phyloP scores from a whole-genome alignment of 2,329 filamentous ascomycete species.

The Oidium heveae region DNA sequence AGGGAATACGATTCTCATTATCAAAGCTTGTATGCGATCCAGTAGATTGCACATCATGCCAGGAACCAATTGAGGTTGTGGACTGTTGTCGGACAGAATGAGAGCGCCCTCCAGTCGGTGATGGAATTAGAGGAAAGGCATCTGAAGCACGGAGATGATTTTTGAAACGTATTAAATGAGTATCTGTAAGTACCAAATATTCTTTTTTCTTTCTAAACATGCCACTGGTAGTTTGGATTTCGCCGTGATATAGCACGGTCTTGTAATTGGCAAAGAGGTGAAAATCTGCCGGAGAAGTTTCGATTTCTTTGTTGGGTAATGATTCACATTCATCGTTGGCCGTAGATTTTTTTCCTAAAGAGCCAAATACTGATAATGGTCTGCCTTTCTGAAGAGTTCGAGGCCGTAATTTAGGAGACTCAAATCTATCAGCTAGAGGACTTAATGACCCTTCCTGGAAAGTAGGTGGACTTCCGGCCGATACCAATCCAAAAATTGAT shows the following conservation, averaged over 20 bases:
- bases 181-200: slow-evolving; percentile 45
- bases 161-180: slow-evolving; percentile 42
- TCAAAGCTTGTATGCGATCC: slow-evolving; percentile 23
- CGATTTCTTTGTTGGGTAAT: slow-evolving; percentile 6
- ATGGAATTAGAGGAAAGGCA: slow-evolving; percentile 28
- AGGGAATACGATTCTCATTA: slow-evolving; percentile 25
- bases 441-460: slow-evolving; percentile 6
- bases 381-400: slow-evolving; percentile 12
- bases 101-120: slow-evolving; percentile 15
- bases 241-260: slow-evolving; percentile 37
- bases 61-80: slow-evolving; percentile 30
- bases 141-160: slow-evolving; percentile 39
- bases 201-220: slow-evolving; percentile 51
- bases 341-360: slow-evolving; percentile 12
- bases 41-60: slow-evolving; percentile 33
- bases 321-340: slow-evolving; percentile 7
- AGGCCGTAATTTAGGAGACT: slow-evolving; percentile 9
- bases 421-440: slow-evolving; percentile 6
- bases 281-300: slow-evolving; percentile 7
- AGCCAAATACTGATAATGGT: slow-evolving; percentile 14
- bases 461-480: slow-evolving; percentile 5
- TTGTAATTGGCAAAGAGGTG: slow-evolving; percentile 3
- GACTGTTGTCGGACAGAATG: slow-evolving; percentile 27
- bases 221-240: slow-evolving; percentile 42
- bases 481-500: slow-evolving; percentile 10